Evolutionary conservation across 495 filamentous ascomycete genomes (phyloP).

Genomic region (Podospora pseudocomata): DNA sequence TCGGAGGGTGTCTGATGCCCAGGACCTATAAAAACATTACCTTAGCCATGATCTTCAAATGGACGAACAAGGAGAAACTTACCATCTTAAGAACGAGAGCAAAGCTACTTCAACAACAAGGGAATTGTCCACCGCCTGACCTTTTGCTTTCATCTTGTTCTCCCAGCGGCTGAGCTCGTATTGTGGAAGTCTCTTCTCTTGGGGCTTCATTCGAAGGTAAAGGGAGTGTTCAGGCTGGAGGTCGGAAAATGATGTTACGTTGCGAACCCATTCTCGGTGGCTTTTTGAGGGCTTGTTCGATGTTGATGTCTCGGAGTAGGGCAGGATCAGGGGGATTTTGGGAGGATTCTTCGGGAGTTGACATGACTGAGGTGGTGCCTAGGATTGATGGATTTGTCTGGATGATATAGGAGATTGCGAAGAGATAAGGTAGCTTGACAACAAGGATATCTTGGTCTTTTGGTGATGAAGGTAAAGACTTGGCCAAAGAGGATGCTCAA

Average conservation of each 20-base stretch:
- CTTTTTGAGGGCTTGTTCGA: not conserved
- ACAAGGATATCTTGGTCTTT: too few relatives aligned
- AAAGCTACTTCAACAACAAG: not conserved
- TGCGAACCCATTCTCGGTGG: not conserved
- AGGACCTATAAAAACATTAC: not conserved
- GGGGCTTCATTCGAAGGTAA: not conserved
- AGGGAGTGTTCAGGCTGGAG: not conserved
- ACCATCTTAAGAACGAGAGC: not conserved
- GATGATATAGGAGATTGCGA: too few relatives aligned
- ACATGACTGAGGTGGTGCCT: not conserved
- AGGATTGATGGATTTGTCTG: too few relatives aligned
- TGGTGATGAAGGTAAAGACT: too few relatives aligned
- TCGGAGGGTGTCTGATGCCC: not conserved
- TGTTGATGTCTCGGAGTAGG: not conserved
- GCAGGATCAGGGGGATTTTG: not conserved
- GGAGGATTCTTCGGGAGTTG: not conserved
- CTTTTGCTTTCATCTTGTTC: not conserved
- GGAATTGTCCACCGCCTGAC: not conserved
- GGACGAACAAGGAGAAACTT: not conserved
- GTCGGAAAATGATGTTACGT: not conserved
- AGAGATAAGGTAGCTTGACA: too few relatives aligned
- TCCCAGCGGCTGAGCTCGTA: not conserved
- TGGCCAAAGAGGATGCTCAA: too few relatives aligned
- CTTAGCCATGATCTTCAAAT: not conserved
- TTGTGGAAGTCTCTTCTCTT: not conserved